Base-by-base conservation (phyloP, 805 yeast genomes). In the Yamadazyma sp. region DNA sequence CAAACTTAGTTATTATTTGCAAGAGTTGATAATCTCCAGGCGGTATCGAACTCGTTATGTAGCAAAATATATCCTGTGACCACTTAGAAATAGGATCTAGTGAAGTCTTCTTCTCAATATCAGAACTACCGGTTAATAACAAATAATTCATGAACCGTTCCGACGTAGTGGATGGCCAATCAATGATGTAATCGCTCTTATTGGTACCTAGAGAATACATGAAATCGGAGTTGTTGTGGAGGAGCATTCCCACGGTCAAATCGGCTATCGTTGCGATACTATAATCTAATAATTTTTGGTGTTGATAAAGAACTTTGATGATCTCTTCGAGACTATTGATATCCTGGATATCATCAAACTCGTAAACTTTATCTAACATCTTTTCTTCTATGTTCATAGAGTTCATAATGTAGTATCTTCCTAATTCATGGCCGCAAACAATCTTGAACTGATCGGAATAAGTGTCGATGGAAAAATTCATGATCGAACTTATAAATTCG, bases 371-470 rank as follows among this genome's bases (percentile, higher is more conserved):
- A 16, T 22, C 22, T 13, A 30, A 13, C 6, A 20, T 12, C 65
- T 67, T 63, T 14, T 51, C 54, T 2, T 44, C 47, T 2, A 31
- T 28, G 11, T 51, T 45, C 19, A 63, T 46, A 41, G 61, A 64
- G 10, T 57, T 55, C 27, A 48, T 49, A 32, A 64, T 53, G 25
- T 45, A 48, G 3, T 44, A 42, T 32, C 48, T 38, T 6, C 37
- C 45, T 13, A 64, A 35, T 4, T 57, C 39, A 2, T 28, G 26
- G 11, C 47, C 28, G 5, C 60, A 12, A 1, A 54, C 41, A 13
- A 46, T 40, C n/a, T 56, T 41, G 33, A 64, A 59, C 32, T 55
- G 62, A 13, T 47, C 34, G 3, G 51, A 41, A 32, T 57, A 54
- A 1, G 64, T 57, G 11, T 44, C 42, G 17, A 56, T 16, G 17